Evolutionary conservation across 1,284 basidiomycete species (phyloP), one percentile per base, ranked within the genome.

Genomic region (Tausonia pullulans): DNA sequence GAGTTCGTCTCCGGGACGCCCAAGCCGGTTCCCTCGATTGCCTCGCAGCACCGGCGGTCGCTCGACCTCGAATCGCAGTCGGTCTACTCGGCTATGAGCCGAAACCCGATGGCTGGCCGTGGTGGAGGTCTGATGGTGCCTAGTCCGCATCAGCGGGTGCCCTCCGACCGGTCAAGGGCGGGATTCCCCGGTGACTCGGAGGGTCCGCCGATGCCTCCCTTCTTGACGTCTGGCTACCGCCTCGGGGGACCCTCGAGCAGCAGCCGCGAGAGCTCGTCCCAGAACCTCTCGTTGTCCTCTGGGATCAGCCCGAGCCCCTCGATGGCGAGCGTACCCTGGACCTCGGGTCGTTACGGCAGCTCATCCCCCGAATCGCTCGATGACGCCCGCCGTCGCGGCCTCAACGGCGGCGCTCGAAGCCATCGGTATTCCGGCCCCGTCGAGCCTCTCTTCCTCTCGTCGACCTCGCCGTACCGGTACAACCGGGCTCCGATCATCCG

Each of bases 401-500:
- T 63, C 13, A 41, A 48, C 39, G 11, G 48, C 46, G 14, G 49
- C 54, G 27, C 53, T 10, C 50, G 41, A 3, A 6, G 46, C n/a
- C 59, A 43, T 39, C 46, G 40, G 11, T 40, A 52, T 5, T 3
- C 2, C n/a, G 8, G 39, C 27, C 65, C 57, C 13, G 49, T 63
- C 51, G 65, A 66, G 50, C 65, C 65, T 0, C 11, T 63, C 7
- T 66, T 66, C 48, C 58, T 62, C 8, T 49, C 52, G 9, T 49
- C 60, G 5, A 51, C 57, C 1, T 46, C 45, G 0, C 65, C 65
- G 6, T 66, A 59, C 57, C n/a, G 49, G 40, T 66, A 55, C 56
- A 44, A 61, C 48, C 70, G 76, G 9, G 74, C 72, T 0, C 77
- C 77, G 6, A 70, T 76, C 9, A 64, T 78, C 46, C 68, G 74